Evolutionary conservation across 2,329 filamentous ascomycete genomes (phyloP).

Genomic region (Madurella fahalii): DNA sequence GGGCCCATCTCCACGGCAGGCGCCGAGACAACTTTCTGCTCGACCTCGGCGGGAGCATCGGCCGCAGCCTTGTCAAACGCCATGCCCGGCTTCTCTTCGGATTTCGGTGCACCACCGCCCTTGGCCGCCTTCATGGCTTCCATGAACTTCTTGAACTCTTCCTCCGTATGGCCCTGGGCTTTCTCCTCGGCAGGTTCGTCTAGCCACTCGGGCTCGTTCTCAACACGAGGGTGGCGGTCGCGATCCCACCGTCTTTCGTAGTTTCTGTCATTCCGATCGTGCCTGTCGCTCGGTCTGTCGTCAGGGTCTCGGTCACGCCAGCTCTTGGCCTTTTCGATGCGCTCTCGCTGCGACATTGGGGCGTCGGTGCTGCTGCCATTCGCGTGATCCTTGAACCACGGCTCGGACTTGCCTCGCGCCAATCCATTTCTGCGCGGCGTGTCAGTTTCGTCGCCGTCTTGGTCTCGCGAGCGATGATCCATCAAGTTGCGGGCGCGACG

Average conservation of each 20-base stretch:
- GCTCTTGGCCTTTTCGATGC: conserved; percentile 56
- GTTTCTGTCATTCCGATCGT: conserved; percentile 55
- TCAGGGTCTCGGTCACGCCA: conserved; percentile 54
- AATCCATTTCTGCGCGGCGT: conserved; percentile 60
- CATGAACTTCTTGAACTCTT: conserved; percentile 94
- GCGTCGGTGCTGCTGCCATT: conserved; percentile 35
- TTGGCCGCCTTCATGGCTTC: conserved; percentile 76
- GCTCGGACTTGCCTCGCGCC: conserved; percentile 62
- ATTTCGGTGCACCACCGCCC: conserved; percentile 31
- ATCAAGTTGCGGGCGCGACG: conserved; percentile 27
- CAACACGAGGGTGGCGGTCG: conserved; percentile 53
- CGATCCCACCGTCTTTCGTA: conserved; percentile 53
- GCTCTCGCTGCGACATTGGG: conserved; percentile 45
- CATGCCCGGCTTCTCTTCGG: conserved; percentile 36
- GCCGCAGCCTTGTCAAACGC: conserved; percentile 33
- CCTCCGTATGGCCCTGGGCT: conserved; percentile 70
- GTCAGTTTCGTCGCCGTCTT: conserved; percentile 49
- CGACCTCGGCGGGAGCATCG: conserved; percentile 40
- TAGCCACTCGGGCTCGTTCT: conserved; percentile 89
- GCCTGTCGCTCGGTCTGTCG: conserved; percentile 31
- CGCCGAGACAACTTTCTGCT: conserved; percentile 53
- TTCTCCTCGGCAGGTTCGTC: conserved; percentile 69
- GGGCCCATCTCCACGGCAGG: conserved; percentile 63
- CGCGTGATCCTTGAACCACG: conserved; percentile 64
- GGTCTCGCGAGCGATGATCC: conserved; percentile 37